Base-by-base conservation (phyloP, 371 early-diverging fungal species). In the Rhizomucor miehei region DNA sequence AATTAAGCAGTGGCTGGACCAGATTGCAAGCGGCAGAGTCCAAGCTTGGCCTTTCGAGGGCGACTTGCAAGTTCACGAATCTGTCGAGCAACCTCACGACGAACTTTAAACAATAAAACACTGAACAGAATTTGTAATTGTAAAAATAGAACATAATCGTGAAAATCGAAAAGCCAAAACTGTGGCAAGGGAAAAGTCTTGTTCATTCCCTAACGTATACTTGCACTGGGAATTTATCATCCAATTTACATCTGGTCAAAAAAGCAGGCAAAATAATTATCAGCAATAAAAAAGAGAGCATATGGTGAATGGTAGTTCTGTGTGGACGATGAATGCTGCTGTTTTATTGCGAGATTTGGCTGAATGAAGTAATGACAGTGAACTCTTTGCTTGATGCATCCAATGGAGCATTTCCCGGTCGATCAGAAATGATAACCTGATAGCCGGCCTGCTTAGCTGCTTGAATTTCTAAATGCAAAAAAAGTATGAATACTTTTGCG, bases 401-500 rank as follows among this genome's bases (percentile, higher is more conserved):
- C 24, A 91, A 58, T 34, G 79, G 77, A 0, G 80, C 76, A 64
- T 94, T 95, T 16, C 92, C 93, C 0, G 90, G 89, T 8, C 97
- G 84, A 20, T 82, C 73, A 1, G 88, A 82, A 25, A 92, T 73
- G 21, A 85, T 79, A 0, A 84, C 82, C 58, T 89, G 88, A 57
- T 84, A 77, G 0, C 90, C 92, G 3, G 88, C 92, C 36, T 66
- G 39, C 44, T 79, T 61, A 20, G 95, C 95, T 17, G 97, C 94
- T 34, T 70, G 63, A 29, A 90, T 83, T 75, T 96, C 96, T 86
- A 62, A n/a, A n/a, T n/a, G n/a, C n/a, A n/a, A 21, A 34, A 12
- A 1, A 19, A 3, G 4, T 12, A 45, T 19, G n/a, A n/a, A n/a
- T n/a, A n/a, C n/a, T n/a, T n/a, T n/a, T n/a, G n/a, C n/a, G n/a